Conservation (phyloP, 176 grass and related monocot species). For the Thinopyrum elongatum region DNA sequence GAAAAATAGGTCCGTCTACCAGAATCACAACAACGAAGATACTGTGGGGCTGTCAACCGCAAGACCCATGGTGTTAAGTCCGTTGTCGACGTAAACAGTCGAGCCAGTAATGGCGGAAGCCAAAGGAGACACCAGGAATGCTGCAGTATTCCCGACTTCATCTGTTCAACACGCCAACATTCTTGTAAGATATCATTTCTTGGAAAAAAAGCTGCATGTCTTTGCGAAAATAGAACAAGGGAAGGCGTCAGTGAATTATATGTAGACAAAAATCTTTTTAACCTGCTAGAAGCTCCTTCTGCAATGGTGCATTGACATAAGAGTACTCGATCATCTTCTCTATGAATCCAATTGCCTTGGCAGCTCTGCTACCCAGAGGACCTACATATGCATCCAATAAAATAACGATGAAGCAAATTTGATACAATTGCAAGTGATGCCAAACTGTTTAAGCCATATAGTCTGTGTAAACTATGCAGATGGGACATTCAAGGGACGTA, state of each 20-base stretch:
- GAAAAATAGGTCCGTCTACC: conserved; percentile 9
- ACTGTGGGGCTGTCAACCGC: conserved; percentile 77
- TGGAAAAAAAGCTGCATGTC: not conserved
- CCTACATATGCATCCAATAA: conserved; percentile 36
- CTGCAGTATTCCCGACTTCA: conserved; percentile 84
- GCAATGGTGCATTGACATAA: conserved; percentile 79
- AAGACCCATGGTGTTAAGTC: conserved; percentile 82
- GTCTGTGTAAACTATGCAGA: not conserved
- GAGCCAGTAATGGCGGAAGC: conserved; percentile 95
- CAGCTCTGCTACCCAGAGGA: conserved; percentile 84
- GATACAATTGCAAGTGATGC: not conserved
- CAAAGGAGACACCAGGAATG: conserved; percentile 85
- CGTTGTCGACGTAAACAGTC: conserved; percentile 88
- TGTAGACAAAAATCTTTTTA: not conserved
- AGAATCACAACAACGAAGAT: conserved; percentile 22
- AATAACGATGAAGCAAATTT: conserved; percentile 7
- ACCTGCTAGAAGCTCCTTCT: conserved; percentile 94
- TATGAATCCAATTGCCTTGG: conserved; percentile 96
- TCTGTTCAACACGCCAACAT: conserved; percentile 44
- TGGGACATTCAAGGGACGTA: not conserved
- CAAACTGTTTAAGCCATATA: not conserved
- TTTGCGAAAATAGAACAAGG: not conserved
- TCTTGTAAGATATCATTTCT: conserved; percentile 17
- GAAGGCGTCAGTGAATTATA: not conserved
- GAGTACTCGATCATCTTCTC: conserved; percentile 99